phyloP scores from a whole-genome alignment of 1,284 basidiomycete genomes.

The Rhodotorula mucilaginosa region DNA sequence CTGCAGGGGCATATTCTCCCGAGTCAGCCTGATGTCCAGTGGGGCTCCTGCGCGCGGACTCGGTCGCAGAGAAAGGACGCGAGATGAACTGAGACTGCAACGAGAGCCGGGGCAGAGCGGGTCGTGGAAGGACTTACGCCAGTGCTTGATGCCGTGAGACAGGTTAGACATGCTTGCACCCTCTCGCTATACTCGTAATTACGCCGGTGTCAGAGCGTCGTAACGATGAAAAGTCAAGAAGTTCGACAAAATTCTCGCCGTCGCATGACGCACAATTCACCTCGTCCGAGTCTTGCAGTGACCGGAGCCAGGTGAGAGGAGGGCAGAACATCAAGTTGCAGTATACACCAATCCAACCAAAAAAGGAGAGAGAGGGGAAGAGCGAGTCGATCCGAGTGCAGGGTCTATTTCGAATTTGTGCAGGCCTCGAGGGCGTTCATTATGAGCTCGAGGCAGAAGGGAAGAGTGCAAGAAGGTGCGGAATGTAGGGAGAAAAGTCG shows the following conservation, averaged over 20 bases:
- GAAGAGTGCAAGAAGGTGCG: background rate
- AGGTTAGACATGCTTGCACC: conserved; percentile 1
- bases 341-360: background rate
- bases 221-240: background rate
- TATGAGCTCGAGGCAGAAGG: background rate
- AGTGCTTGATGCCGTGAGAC: conserved; percentile 33
- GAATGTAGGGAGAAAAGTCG: too few relatives aligned
- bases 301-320: background rate
- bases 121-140: conserved; percentile 18
- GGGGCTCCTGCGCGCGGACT: background rate
- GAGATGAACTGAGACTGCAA: background rate
- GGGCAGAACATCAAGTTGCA: background rate
- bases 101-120: background rate
- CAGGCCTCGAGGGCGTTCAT: background rate
- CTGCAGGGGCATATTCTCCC: background rate
- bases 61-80: background rate
- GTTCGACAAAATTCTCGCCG: background rate
- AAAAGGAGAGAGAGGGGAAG: background rate
- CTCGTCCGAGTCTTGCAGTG: too few relatives aligned
- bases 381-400: background rate
- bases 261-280: background rate
- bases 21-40: background rate
- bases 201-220: background rate
- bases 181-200: too few relatives aligned
- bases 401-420: background rate